A percentile compares a stretch with the other conserved stretches of the same genome.
Conservation (phyloP, 2,329 filamentous ascomycete genomes). For the Fusarium sp. region DNA sequence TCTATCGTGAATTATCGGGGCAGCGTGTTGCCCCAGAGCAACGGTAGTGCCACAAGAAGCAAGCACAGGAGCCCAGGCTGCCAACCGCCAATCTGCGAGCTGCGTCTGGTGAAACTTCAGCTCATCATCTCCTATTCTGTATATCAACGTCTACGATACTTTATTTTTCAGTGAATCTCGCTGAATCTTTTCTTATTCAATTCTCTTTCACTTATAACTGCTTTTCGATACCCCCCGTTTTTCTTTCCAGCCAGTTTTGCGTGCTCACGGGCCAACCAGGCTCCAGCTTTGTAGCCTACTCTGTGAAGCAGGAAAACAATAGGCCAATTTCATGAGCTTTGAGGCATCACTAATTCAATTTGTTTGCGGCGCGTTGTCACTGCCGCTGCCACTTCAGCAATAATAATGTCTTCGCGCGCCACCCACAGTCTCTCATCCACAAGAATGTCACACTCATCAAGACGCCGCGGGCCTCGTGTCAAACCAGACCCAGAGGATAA, state of each 20-base stretch:
- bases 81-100: conserved; percentile 25
- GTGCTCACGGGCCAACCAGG: background rate
- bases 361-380: background rate
- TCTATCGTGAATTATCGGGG: conserved; percentile 42
- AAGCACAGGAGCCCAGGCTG: conserved; percentile 22
- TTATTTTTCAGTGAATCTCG: background rate
- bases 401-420: conserved; percentile 29
- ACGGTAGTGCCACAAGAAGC: conserved; percentile 36
- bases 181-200: background rate
- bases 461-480: conserved; percentile 39
- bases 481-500: conserved; percentile 43
- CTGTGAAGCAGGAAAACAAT: conserved; percentile 11
- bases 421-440: conserved; percentile 13
- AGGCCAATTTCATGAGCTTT: background rate
- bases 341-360: background rate
- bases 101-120: conserved; percentile 28
- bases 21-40: conserved; percentile 42
- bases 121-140: conserved; percentile 1
- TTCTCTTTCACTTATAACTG: background rate
- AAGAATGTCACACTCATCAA: conserved; percentile 36
- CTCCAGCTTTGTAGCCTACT: background rate
- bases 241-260: background rate
- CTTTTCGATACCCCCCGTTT: background rate
- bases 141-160: conserved; percentile 9
- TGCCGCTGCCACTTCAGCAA: background rate